These are phyloP conservation scores for Kregervanrija pseudodelftensis DNA, from an alignment of 805 yeast species.

Conservation along the genomic window DNA sequence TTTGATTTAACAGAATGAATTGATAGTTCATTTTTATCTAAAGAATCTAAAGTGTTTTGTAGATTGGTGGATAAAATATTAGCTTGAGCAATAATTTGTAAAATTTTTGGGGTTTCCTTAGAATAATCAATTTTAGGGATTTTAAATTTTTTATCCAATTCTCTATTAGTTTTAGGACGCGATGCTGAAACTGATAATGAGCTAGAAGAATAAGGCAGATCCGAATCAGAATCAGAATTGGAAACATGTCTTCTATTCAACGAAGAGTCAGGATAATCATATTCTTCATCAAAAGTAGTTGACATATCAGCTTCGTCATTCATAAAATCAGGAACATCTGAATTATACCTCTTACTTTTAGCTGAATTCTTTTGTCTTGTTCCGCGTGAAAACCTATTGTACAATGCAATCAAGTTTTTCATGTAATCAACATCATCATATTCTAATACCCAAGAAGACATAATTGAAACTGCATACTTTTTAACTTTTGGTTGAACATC, in stretches of 20 bases:
- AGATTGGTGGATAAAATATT: slow-evolving; percentile 68
- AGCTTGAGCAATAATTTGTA: slow-evolving; percentile 63
- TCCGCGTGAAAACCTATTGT: slow-evolving; percentile 18
- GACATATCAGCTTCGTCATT: slow-evolving; percentile 43
- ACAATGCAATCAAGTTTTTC: slow-evolving; percentile 40
- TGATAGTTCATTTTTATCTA: slow-evolving; percentile 44
- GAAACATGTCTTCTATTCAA: background rate
- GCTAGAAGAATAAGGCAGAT: background rate
- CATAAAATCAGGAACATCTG: slow-evolving; percentile 37
- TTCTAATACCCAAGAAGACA: slow-evolving; percentile 62
- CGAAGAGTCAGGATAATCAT: slow-evolving; percentile 14
- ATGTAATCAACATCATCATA: slow-evolving; percentile 43
- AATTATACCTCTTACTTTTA: slow-evolving; percentile 3
- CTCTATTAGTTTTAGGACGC: slow-evolving; percentile 23
- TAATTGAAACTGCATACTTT: slow-evolving; percentile 41
- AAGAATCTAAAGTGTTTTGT: slow-evolving; percentile 44
- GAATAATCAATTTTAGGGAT: slow-evolving; percentile 64
- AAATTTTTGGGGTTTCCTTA: slow-evolving; percentile 68
- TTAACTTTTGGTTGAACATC: slow-evolving; percentile 35
- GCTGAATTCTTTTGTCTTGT: slow-evolving; percentile 4
- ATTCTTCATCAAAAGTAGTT: slow-evolving; percentile 28
- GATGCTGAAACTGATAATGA: background rate
- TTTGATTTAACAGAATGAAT: slow-evolving; percentile 56
- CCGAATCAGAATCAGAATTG: background rate
- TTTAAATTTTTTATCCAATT: slow-evolving; percentile 41